Conservation (phyloP, 2,329 filamentous ascomycete species). For the Sarocladium kiliense region DNA sequence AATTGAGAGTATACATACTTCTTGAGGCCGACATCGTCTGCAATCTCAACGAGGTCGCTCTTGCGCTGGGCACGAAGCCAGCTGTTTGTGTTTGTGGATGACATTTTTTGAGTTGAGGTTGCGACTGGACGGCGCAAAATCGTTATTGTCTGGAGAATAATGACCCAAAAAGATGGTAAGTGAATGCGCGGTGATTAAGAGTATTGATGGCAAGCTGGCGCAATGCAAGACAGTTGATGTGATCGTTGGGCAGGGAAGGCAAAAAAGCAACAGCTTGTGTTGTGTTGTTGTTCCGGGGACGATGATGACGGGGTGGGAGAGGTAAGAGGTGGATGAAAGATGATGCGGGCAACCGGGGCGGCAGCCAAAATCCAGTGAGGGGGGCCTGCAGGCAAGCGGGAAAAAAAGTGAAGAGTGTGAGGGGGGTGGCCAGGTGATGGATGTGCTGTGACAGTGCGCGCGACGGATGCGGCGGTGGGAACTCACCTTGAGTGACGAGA, state of each 20-base stretch:
- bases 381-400: neutral
- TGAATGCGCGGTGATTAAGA: neutral
- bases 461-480: slow-evolving; percentile 8
- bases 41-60: slow-evolving; percentile 69
- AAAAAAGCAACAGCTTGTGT: slow-evolving; percentile 7
- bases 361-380: neutral
- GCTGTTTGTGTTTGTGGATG: slow-evolving; percentile 43
- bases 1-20: slow-evolving; percentile 53
- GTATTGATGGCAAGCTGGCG: slow-evolving; percentile 2
- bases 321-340: slow-evolving; percentile 4
- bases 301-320: slow-evolving; percentile 5
- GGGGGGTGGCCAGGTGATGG: neutral
- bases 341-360: neutral
- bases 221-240: slow-evolving; percentile 1
- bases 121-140: neutral
- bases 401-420: slow-evolving; percentile 6
- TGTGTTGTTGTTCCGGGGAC: slow-evolving; percentile 6
- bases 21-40: slow-evolving; percentile 63
- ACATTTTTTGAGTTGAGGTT: slow-evolving; percentile 15
- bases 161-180: neutral
- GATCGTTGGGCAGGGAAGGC: neutral
- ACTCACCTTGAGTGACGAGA: slow-evolving; percentile 1
- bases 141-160: neutral
- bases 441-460: neutral
- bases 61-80: slow-evolving; percentile 83